phyloP scores from a whole-genome alignment of 2,329 filamentous ascomycete genomes.

The Juglanconis oblonga region DNA sequence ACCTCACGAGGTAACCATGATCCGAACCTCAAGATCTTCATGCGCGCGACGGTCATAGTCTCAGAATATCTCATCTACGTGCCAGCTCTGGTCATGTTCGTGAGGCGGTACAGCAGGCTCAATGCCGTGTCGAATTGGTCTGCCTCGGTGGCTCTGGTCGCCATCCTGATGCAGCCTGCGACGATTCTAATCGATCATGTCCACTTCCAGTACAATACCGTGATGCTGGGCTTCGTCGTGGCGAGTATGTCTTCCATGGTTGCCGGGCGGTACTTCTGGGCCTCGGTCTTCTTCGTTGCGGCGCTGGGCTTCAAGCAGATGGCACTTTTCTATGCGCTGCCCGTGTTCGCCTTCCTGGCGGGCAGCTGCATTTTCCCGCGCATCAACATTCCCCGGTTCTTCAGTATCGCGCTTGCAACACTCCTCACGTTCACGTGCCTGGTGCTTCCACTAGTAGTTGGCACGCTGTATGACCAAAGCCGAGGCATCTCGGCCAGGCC shows the following conservation, averaged over 20 bases:
- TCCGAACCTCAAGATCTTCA: constrained; percentile 81
- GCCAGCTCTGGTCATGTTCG: constrained; percentile 80
- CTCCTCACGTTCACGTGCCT: constrained; percentile 70
- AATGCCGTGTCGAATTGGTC: constrained; percentile 80
- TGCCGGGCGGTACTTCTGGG: constrained; percentile 81
- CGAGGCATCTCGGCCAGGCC: constrained; percentile 58
- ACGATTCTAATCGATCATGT: constrained; percentile 92
- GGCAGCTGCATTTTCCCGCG: constrained; percentile 79
- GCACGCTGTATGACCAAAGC: constrained; percentile 66
- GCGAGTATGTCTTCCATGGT: constrained; percentile 87
- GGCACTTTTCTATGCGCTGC: constrained; percentile 95
- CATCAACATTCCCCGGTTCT: constrained; percentile 63
- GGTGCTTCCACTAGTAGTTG: constrained; percentile 71
- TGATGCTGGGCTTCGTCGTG: constrained; percentile 91
- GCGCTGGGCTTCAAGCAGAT: constrained; percentile 99
- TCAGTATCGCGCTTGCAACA: constrained; percentile 74
- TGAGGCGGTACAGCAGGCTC: constrained; percentile 74
- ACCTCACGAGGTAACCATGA: constrained; percentile 80
- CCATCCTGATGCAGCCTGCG: constrained; percentile 87
- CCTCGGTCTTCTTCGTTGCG: constrained; percentile 87
- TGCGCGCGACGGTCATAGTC: constrained; percentile 86
- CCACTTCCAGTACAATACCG: constrained; percentile 97
- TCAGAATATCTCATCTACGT: constrained; percentile 91
- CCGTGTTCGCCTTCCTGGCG: constrained; percentile 86
- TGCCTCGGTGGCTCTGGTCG: constrained; percentile 78